Percentiles rank a stretch among this genome's conserved stretches.
These are phyloP conservation scores for Suillus cothurnatus DNA, from an alignment of 768 basidiomycete species.

Conservation along the genomic window DNA sequence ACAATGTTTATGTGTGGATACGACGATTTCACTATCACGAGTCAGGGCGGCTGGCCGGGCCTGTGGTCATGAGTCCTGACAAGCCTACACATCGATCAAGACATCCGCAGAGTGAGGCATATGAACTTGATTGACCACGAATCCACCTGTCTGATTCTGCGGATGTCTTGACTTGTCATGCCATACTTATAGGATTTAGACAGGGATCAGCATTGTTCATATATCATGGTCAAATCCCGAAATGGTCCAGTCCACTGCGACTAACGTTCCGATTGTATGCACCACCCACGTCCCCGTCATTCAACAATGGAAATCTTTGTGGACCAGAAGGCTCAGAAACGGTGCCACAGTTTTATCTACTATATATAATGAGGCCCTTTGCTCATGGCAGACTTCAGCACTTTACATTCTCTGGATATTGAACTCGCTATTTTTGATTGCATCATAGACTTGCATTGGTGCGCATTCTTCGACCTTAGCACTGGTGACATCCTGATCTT, in stretches of 20 bases:
- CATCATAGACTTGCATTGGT: background rate
- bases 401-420: background rate
- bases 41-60: background rate
- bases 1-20: background rate
- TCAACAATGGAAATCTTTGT: background rate
- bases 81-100: background rate
- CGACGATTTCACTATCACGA: background rate
- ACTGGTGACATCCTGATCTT: background rate
- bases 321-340: background rate
- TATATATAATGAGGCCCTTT: background rate
- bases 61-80: background rate
- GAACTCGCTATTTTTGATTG: background rate
- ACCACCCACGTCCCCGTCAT: background rate
- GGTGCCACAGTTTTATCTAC: background rate
- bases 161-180: background rate
- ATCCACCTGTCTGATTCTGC: background rate
- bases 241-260: background rate
- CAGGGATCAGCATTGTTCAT: background rate
- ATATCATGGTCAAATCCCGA: background rate
- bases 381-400: background rate
- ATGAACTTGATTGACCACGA: background rate
- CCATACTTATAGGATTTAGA: background rate
- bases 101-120: background rate
- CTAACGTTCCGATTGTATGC: background rate
- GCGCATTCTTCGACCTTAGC: background rate